Evolutionary conservation across 1,284 basidiomycete genomes (phyloP).

Genomic region (Papiliotrema terrestris): DNA sequence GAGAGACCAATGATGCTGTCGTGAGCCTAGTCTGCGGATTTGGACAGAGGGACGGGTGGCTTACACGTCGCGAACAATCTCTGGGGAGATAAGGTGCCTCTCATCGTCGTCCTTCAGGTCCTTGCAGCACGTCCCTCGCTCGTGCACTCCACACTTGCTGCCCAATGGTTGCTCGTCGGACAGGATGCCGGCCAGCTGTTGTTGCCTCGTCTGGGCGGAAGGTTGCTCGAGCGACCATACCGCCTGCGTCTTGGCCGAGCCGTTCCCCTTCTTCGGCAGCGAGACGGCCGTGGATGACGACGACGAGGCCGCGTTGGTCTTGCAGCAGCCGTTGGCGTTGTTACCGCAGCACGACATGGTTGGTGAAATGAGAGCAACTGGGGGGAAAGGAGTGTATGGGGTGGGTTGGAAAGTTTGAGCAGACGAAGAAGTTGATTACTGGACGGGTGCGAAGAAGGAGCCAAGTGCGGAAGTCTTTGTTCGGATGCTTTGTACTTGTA

Average conservation of each 20-base stretch:
- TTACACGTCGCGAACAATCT: conserved; percentile 50
- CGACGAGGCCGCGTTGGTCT: conserved; percentile 3
- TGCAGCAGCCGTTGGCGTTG: conserved; percentile 4
- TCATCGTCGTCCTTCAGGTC: conserved; percentile 51
- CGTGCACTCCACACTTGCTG: conserved; percentile 40
- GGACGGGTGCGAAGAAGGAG: background rate
- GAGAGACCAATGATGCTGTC: conserved; percentile 85
- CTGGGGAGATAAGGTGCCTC: conserved; percentile 48
- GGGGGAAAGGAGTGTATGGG: no score
- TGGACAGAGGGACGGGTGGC: conserved; percentile 13
- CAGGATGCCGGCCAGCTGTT: conserved; percentile 32
- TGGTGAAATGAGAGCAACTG: background rate
- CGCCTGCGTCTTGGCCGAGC: background rate
- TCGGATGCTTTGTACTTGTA: no score
- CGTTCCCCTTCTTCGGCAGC: conserved; percentile 7
- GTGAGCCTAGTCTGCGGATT: background rate
- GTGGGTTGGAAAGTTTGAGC: background rate
- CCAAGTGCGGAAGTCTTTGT: no score
- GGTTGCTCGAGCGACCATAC: conserved; percentile 2
- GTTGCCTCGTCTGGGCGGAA: conserved; percentile 10
- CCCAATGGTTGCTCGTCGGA: conserved; percentile 34
- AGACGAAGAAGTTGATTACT: background rate
- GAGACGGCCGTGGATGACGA: conserved; percentile 6
- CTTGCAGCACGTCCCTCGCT: conserved; percentile 35
- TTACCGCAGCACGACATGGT: conserved; percentile 8